Evolutionary conservation across 2,329 filamentous ascomycete species (phyloP).

Genomic region (Diatrype stigma): DNA sequence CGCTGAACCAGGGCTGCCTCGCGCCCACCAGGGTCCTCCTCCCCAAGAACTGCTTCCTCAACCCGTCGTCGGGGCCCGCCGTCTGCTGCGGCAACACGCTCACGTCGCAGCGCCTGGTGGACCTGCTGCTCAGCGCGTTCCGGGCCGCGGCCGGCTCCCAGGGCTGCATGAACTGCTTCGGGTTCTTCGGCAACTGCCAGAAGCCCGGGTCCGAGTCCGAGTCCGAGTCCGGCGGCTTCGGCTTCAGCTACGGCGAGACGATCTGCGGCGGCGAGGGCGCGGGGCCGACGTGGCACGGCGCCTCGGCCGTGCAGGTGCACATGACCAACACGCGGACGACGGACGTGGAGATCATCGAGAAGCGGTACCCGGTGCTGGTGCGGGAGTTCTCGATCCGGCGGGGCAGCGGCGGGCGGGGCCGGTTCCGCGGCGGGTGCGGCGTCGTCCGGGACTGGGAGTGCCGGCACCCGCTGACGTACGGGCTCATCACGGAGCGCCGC

Average conservation of each 20-base stretch:
- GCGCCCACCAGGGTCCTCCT: conserved; percentile 19
- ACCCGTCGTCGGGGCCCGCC: conserved; percentile 21
- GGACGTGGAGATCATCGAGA: conserved; percentile 66
- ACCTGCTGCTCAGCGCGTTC: conserved; percentile 17
- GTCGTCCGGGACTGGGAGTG: conserved; percentile 70
- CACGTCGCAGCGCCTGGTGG: conserved; percentile 16
- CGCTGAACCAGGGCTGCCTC: conserved; percentile 71
- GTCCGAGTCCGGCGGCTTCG: conserved; percentile 32
- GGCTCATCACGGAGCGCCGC: conserved; percentile 66
- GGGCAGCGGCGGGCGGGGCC: conserved; percentile 55
- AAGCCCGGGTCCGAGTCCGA: conserved; percentile 8
- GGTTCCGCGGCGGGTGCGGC: conserved; percentile 62
- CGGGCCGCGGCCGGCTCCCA: conserved; percentile 59
- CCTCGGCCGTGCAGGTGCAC: conserved; percentile 65
- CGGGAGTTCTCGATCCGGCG: conserved; percentile 57
- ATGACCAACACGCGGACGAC: conserved; percentile 76
- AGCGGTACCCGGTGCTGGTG: conserved; percentile 64
- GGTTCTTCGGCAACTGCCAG: conserved; percentile 48
- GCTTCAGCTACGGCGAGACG: conserved; percentile 75
- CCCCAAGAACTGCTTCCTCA: conserved; percentile 27
- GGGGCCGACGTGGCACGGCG: conserved; percentile 62
- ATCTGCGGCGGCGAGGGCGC: conserved; percentile 70
- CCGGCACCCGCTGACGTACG: conserved; percentile 62
- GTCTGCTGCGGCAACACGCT: conserved; percentile 21
- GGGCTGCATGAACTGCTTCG: conserved; percentile 79